Evolutionary conservation across 768 basidiomycete species (phyloP).

Genomic region (Coprinopsis strossmayeri): DNA sequence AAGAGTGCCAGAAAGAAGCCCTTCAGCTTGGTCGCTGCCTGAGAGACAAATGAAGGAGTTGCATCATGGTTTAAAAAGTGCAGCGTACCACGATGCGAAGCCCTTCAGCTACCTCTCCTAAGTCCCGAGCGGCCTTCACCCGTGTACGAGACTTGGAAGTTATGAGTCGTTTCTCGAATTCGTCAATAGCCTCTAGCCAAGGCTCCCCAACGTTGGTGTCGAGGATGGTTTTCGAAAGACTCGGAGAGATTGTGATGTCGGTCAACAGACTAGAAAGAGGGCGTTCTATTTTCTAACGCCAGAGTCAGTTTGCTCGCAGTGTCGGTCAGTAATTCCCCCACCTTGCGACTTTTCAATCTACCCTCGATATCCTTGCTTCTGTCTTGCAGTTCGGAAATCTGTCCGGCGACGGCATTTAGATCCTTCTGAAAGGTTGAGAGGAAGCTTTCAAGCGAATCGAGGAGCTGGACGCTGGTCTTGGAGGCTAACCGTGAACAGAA

Average conservation of each 20-base stretch:
- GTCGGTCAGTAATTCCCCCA: slow-evolving; percentile 24
- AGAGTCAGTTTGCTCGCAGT: background rate
- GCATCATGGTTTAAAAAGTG: background rate
- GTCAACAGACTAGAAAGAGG: slow-evolving; percentile 76
- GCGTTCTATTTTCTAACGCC: slow-evolving; percentile 76
- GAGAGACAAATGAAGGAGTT: background rate
- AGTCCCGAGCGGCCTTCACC: slow-evolving; percentile 81
- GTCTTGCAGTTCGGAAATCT: slow-evolving; percentile 90
- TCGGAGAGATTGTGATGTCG: slow-evolving; percentile 79
- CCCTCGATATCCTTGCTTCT: slow-evolving; percentile 88
- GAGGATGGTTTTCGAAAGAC: slow-evolving; percentile 67
- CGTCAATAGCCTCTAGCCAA: slow-evolving; percentile 81
- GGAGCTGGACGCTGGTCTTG: slow-evolving; percentile 79
- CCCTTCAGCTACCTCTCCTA: slow-evolving; percentile 80
- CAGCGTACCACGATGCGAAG: slow-evolving; percentile 75
- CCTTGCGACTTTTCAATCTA: slow-evolving; percentile 77
- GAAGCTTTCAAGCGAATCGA: slow-evolving; percentile 86
- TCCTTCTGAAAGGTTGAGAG: slow-evolving; percentile 95
- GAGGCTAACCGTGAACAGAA: slow-evolving; percentile 4
- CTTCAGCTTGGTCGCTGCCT: slow-evolving; percentile 90
- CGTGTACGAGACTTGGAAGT: slow-evolving; percentile 66
- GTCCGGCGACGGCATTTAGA: slow-evolving; percentile 89
- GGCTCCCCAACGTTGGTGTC: slow-evolving; percentile 81
- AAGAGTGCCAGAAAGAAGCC: slow-evolving; percentile 80
- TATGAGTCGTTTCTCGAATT: slow-evolving; percentile 72